phyloP scores from a whole-genome alignment of 164 flowering plant species.

The Malania oleifera region DNA sequence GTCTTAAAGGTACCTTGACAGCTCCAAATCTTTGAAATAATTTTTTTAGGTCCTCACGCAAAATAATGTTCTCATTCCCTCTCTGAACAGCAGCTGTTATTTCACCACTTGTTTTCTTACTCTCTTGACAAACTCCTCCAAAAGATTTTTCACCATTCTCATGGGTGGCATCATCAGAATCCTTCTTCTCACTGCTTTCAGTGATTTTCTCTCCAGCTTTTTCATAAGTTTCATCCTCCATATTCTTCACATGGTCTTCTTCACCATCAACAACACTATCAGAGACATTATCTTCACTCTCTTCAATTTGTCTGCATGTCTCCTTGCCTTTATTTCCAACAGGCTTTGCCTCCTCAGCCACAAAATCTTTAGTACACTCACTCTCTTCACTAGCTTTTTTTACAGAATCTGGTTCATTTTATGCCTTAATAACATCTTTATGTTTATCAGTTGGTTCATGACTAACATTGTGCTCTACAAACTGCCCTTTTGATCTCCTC shows the following conservation, averaged over 20 bases:
- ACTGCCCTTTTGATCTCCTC: conserved; percentile 26
- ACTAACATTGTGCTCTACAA: conserved; percentile 27
- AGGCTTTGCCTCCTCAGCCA: too few relatives aligned
- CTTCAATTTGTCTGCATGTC: too few relatives aligned
- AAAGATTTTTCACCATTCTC: too few relatives aligned
- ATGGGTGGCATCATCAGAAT: conserved; percentile 15
- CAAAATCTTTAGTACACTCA: too few relatives aligned
- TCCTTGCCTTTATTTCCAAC: too few relatives aligned
- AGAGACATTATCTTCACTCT: conserved; percentile 21
- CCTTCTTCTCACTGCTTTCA: too few relatives aligned
- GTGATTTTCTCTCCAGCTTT: too few relatives aligned
- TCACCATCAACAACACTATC: conserved; percentile 24
- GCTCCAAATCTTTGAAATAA: conserved; percentile 66
- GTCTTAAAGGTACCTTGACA: conserved; percentile 59
- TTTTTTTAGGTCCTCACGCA: conserved; percentile 79
- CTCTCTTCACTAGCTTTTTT: conserved; percentile 19
- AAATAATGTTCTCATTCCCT: conserved; percentile 52
- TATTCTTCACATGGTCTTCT: too few relatives aligned
- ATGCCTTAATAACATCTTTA: conserved; percentile 16
- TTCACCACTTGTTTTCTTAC: conserved; percentile 19
- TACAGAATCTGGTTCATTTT: conserved; percentile 18
- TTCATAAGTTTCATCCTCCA: too few relatives aligned
- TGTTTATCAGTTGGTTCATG: conserved; percentile 19
- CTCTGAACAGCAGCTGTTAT: conserved; percentile 22
- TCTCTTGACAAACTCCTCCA: too few relatives aligned